Conservation (phyloP, 257 asterid species). For the Anisodus acutangulus region DNA sequence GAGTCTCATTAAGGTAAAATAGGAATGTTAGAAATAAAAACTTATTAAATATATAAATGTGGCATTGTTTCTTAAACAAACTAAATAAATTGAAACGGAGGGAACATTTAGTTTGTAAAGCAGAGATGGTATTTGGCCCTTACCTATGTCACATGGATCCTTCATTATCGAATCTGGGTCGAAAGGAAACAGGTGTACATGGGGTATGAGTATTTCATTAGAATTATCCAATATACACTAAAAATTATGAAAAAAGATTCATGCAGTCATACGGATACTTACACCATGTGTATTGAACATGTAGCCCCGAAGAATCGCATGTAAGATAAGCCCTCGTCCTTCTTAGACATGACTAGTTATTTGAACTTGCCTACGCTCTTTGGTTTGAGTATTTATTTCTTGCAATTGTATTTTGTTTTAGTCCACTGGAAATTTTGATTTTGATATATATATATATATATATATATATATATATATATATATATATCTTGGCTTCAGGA, state of each 20-base stretch:
- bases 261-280: background rate
- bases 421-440: background rate
- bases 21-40: background rate
- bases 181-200: background rate
- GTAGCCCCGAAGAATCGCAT: background rate
- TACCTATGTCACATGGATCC: background rate
- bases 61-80: background rate
- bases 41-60: background rate
- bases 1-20: conserved; percentile 14
- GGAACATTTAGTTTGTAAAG: background rate
- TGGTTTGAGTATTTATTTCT: background rate
- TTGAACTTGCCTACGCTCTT: background rate
- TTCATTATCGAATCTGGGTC: background rate
- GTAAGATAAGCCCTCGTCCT: background rate
- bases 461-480: too few species aligned
- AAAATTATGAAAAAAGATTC: background rate
- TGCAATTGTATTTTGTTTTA: background rate
- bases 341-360: background rate
- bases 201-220: background rate
- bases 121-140: background rate
- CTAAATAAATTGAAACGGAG: background rate
- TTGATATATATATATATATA: background rate
- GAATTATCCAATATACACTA: background rate
- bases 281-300: background rate
- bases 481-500: background rate